Percentiles rank a stretch among this genome's conserved stretches.
Evolutionary conservation across 2,329 filamentous ascomycete species (phyloP).

Genomic region (Dactylellina parvicollis): DNA sequence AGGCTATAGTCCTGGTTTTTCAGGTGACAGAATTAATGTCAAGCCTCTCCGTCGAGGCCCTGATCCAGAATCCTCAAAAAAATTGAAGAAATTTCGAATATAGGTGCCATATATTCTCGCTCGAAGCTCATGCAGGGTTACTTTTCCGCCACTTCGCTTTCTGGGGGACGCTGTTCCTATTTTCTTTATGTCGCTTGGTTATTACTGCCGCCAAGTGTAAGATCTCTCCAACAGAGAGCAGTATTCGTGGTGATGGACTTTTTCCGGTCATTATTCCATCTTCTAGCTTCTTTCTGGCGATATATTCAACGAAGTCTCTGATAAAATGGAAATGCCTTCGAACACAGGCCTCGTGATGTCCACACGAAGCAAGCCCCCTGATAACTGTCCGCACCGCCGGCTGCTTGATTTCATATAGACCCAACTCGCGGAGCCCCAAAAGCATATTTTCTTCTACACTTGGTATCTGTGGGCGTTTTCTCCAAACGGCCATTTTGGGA

Average conservation of each 20-base stretch:
- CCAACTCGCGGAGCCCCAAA: neutral
- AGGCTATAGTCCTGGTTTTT: too few species aligned
- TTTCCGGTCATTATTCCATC: neutral
- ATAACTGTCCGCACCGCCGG: neutral
- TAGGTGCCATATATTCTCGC: too few species aligned
- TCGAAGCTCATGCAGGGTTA: too few species aligned
- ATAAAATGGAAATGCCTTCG: neutral
- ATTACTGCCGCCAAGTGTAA: neutral
- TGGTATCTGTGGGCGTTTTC: neutral
- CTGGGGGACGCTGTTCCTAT: too few species aligned
- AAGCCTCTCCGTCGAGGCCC: too few species aligned
- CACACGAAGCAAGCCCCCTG: neutral
- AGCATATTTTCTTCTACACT: neutral
- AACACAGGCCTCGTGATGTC: neutral
- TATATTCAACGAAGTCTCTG: neutral
- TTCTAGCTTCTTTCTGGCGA: neutral
- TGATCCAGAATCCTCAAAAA: too few species aligned
- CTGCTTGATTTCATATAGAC: neutral
- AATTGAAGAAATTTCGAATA: too few species aligned
- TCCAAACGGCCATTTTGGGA: neutral
- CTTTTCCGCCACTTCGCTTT: too few species aligned
- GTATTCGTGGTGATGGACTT: neutral
- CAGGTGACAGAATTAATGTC: too few species aligned
- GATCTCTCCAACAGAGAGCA: slow-evolving; percentile 3
- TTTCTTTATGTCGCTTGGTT: too few species aligned